A percentile compares a stretch with the other conserved stretches of the same genome.
Conservation (phyloP, 108 stramenopile genomes). For the Nitzschia sp. region DNA sequence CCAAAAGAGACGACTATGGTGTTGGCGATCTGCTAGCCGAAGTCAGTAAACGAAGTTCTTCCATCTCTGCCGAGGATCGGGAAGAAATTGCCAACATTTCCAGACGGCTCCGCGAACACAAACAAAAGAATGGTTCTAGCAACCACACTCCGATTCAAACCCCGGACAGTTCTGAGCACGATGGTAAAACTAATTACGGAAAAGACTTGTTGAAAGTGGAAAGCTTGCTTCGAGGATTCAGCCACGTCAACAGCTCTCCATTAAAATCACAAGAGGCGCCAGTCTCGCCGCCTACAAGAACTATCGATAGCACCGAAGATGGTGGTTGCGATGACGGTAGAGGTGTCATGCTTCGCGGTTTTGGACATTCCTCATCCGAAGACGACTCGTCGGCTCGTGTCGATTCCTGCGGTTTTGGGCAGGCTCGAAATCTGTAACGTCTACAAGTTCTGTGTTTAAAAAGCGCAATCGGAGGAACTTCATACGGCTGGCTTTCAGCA, state of each 20-base stretch:
- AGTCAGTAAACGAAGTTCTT: slow-evolving; percentile 11
- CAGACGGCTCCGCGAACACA: slow-evolving; percentile 21
- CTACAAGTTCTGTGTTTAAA: too few species aligned
- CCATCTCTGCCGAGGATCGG: slow-evolving; percentile 15
- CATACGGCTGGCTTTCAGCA: too few species aligned
- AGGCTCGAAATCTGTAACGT: background rate
- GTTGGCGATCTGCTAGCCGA: slow-evolving; percentile 28
- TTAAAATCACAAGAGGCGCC: background rate
- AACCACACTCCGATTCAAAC: background rate
- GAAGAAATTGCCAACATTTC: slow-evolving; percentile 21
- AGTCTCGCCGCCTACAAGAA: background rate
- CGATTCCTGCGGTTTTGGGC: background rate
- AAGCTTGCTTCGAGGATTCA: slow-evolving; percentile 6
- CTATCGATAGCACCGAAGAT: background rate
- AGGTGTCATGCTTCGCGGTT: slow-evolving; percentile 1
- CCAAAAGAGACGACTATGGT: slow-evolving; percentile 20
- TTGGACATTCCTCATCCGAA: too few species aligned
- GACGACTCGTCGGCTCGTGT: background rate
- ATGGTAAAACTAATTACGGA: background rate
- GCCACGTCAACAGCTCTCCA: background rate
- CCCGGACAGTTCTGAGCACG: background rate
- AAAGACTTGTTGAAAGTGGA: background rate
- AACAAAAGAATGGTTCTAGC: background rate
- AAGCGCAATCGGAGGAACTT: too few species aligned
- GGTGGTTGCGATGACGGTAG: background rate